Evolutionary conservation across 371 early-diverging fungal species (phyloP), one percentile per base, ranked within the genome.

Genomic region (Rhizomucor pusillus): DNA sequence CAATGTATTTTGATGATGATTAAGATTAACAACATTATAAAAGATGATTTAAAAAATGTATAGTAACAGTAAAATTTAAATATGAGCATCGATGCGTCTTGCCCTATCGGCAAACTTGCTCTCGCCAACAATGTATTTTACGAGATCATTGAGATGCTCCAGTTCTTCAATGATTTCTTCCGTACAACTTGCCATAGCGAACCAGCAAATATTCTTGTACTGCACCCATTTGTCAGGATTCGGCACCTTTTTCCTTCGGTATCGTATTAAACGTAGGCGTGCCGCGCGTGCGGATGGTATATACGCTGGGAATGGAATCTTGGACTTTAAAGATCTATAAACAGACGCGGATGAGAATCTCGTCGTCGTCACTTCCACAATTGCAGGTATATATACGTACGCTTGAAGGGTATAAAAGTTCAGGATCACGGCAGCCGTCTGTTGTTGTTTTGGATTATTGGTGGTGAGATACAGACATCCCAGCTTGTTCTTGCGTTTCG

Each of bases 151-250:
- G 3, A 79, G 40, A 50, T 79, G 67, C 16, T 75, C 85, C 10
- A 84, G 60, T 41, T 84, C 82, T n/a, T 73, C 76, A 48, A 84
- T 78, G 41, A 81, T 79, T 62, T 84, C 85, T 44, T 82, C 77
- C 0, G 69, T 62, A 2, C 69, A 73, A 34, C 68, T 70, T 4
- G 77, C 71, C 63, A 73, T 69, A 13, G 77, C 74, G 66, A 77
- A 77, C 77, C 77, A 77, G 3, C 74, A 71, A n/a, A 77, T 44
- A 48, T 71, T 73, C 33, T 67, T 51, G 52, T 71, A 71, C 14
- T 55, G 63, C 3, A 71, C 65, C 59, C 61, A 69, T 37, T 65
- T 57, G 1, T 50, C 14, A 3, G 36, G 24, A 35, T 59, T 60
- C 22, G 57, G 47, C 11, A 41, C 52, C n/a, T 61, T 59, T 3